Evolutionary conservation across 2,329 filamentous ascomycete species (phyloP).

Genomic region (Xylaria sp.): DNA sequence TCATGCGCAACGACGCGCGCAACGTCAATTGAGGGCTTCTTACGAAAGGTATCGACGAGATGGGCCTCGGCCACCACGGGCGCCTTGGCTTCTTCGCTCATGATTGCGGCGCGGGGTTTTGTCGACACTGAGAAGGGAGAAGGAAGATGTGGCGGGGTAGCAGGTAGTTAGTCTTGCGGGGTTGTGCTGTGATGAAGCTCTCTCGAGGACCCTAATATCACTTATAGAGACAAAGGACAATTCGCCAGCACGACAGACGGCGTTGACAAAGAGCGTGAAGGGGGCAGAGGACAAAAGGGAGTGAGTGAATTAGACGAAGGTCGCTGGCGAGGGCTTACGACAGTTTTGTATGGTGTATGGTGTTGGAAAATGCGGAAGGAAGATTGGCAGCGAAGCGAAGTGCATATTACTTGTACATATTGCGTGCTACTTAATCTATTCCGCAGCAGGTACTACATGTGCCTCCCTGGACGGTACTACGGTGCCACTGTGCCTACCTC

Average conservation of each 20-base stretch:
- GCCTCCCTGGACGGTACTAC: background rate
- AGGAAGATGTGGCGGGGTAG: constrained; percentile 30
- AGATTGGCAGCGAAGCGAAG: constrained; percentile 5
- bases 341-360: constrained; percentile 38
- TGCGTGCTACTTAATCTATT: background rate
- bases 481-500: constrained; percentile 9
- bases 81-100: constrained; percentile 60
- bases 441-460: background rate
- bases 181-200: constrained; percentile 13
- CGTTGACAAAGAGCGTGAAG: constrained; percentile 23
- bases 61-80: constrained; percentile 80
- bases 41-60: constrained; percentile 77
- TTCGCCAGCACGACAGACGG: background rate
- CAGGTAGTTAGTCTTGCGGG: constrained; percentile 28
- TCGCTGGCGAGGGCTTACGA: constrained; percentile 26
- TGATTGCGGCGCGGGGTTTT: constrained; percentile 45
- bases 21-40: constrained; percentile 46
- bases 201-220: constrained; percentile 5
- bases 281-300: constrained; percentile 26
- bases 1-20: background rate
- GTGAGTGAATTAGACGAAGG: constrained; percentile 31
- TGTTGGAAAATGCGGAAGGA: constrained; percentile 22
- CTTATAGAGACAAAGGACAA: constrained; percentile 10
- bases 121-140: constrained; percentile 31
- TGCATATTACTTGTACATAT: constrained; percentile 5